Conservation (phyloP, 1,284 basidiomycete genomes). For the Ceratobasidium sp. region DNA sequence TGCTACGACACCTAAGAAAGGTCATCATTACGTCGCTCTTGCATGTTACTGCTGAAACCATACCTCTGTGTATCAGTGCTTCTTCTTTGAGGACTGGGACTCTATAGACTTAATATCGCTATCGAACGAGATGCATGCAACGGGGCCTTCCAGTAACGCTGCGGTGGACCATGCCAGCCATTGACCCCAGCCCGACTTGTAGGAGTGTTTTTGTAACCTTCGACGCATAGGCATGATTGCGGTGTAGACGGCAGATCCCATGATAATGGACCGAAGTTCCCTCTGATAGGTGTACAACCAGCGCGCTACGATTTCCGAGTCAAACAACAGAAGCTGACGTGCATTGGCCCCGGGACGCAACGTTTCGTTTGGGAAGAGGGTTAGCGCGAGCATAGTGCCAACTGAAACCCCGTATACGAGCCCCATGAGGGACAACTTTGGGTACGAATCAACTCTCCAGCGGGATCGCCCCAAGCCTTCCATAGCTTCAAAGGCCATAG, state of each 20-base stretch:
- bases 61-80: constrained; percentile 14
- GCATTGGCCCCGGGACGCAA: constrained; percentile 26
- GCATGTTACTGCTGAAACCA: not conserved
- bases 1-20: too few species aligned
- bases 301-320: constrained; percentile 16
- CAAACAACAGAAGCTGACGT: constrained; percentile 5
- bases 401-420: not conserved
- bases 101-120: not conserved
- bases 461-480: constrained; percentile 23
- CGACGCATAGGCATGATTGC: constrained; percentile 24
- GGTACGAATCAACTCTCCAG: constrained; percentile 27
- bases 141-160: constrained; percentile 15
- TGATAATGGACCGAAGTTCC: constrained; percentile 17
- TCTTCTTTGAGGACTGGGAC: not conserved
- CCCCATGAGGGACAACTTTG: not conserved
- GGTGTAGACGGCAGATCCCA: constrained; percentile 15
- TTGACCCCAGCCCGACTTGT: constrained; percentile 15
- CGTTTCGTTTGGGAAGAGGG: constrained; percentile 12
- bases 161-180: constrained; percentile 21
- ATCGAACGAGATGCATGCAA: constrained; percentile 30
- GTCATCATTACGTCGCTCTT: not conserved
- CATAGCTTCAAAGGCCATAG: constrained; percentile 28
- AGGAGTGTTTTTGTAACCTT: constrained; percentile 19
- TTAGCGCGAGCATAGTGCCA: constrained; percentile 1
- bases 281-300: constrained; percentile 19